These are phyloP conservation scores for Tetragonia tetragonoides DNA, from an alignment of 148 eudicot species.

Conservation along the genomic window DNA sequence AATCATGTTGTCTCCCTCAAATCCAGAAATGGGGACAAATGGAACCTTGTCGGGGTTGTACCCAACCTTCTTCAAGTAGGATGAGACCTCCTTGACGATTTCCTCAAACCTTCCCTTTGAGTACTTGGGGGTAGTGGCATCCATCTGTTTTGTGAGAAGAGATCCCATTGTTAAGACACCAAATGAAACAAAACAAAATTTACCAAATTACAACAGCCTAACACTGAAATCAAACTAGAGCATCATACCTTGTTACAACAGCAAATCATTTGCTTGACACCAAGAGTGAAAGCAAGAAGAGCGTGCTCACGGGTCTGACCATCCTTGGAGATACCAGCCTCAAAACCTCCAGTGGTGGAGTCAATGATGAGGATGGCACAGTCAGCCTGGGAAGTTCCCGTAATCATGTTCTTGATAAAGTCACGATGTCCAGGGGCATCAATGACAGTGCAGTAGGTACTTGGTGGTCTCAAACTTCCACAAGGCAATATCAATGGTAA, in stretches of 20 bases:
- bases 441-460: too few relatives aligned
- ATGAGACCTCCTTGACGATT: constrained; percentile 38
- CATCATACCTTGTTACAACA: constrained; percentile 49
- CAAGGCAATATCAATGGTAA: too few relatives aligned
- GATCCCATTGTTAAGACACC: background rate
- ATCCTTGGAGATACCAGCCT: constrained; percentile 61
- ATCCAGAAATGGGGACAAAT: constrained; percentile 40
- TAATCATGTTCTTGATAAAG: constrained; percentile 30
- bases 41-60: constrained; percentile 44
- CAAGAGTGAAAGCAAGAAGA: constrained; percentile 62
- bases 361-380: constrained; percentile 58
- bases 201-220: background rate
- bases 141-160: constrained; percentile 24
- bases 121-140: constrained; percentile 45
- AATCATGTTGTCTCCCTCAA: constrained; percentile 44
- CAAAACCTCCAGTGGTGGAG: constrained; percentile 62
- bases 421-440: too few relatives aligned
- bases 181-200: background rate
- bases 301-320: constrained; percentile 68
- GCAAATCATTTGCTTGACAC: constrained; percentile 57
- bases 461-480: too few relatives aligned
- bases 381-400: constrained; percentile 57
- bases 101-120: constrained; percentile 39
- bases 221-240: background rate
- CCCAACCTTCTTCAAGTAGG: constrained; percentile 40